phyloP scores from a whole-genome alignment of 371 early-diverging fungal species.

The Synchytrium microbalum region DNA sequence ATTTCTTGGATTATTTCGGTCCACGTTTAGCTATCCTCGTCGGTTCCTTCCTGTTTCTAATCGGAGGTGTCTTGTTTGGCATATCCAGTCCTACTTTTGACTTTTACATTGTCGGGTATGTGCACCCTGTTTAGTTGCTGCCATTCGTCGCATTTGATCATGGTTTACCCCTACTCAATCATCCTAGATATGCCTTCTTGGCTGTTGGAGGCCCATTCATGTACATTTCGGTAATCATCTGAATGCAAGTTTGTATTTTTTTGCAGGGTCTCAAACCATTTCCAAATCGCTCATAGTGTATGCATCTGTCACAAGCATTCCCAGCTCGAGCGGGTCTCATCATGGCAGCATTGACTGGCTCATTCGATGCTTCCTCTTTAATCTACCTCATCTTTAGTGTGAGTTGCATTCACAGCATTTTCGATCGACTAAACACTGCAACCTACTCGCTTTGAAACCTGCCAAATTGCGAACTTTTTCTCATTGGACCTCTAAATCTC shows the following conservation, averaged over 20 bases:
- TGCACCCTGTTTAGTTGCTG: not conserved
- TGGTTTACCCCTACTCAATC: not conserved
- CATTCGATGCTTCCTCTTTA: not conserved
- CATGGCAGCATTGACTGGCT: slow-evolving; percentile 6
- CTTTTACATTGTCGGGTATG: slow-evolving; percentile 12
- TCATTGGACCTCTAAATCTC: too few relatives aligned
- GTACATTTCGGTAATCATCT: slow-evolving; percentile 1
- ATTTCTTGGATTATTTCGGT: slow-evolving; percentile 12
- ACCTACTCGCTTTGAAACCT: too few relatives aligned
- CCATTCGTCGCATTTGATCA: not conserved
- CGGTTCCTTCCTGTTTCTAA: slow-evolving; percentile 10
- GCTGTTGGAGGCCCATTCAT: slow-evolving; percentile 7
- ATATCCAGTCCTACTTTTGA: slow-evolving; percentile 13
- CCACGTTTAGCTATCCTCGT: slow-evolving; percentile 11
- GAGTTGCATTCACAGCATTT: not conserved
- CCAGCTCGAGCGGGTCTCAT: slow-evolving; percentile 3
- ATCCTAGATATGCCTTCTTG: not conserved
- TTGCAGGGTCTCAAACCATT: not conserved
- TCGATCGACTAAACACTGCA: too few relatives aligned
- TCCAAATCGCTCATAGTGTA: not conserved
- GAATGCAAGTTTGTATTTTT: not conserved
- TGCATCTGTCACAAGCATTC: slow-evolving; percentile 2
- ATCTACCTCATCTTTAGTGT: not conserved
- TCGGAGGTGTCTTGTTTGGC: slow-evolving; percentile 17
- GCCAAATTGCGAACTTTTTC: too few relatives aligned